A percentile compares a stretch with the other conserved stretches of the same genome.
Conservation (phyloP, 2,329 filamentous ascomycete genomes). For the Fusarium liriodendri region DNA sequence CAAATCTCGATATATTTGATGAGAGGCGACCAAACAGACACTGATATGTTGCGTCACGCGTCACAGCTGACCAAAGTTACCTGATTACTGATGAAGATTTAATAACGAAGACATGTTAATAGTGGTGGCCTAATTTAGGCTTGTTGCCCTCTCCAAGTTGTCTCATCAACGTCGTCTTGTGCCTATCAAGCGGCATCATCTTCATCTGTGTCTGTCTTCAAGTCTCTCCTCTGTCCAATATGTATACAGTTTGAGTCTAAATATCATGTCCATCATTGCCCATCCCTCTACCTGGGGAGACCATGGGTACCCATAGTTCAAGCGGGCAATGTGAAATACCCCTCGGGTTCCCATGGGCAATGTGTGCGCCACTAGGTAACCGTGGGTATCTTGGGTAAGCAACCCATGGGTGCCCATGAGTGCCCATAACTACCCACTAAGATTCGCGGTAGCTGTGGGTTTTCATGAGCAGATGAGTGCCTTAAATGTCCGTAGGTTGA, state of each 20-base stretch:
- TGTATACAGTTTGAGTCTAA: not conserved
- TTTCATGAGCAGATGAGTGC: not conserved
- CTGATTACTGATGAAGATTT: not conserved
- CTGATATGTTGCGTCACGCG: too few relatives aligned
- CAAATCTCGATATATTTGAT: not conserved
- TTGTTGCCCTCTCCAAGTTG: not conserved
- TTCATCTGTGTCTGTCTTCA: not conserved
- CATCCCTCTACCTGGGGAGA: not conserved
- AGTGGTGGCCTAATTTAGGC: not conserved
- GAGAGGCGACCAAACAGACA: too few relatives aligned
- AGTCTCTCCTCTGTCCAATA: not conserved
- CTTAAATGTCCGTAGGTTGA: not conserved
- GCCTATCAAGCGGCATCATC: not conserved
- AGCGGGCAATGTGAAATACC: not conserved
- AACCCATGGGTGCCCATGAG: not conserved
- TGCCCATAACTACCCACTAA: not conserved
- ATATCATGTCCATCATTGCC: not conserved
- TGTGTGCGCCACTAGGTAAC: not conserved
- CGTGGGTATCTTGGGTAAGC: not conserved
- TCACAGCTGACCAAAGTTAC: not conserved
- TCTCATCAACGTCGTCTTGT: not conserved
- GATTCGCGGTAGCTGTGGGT: too few relatives aligned
- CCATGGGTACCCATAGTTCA: not conserved
- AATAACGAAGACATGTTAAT: not conserved
- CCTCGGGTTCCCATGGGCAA: not conserved